Evolutionary conservation across 768 basidiomycete genomes (phyloP), one percentile per base, ranked within the genome.

Genomic region (Termitomyces sp.): DNA sequence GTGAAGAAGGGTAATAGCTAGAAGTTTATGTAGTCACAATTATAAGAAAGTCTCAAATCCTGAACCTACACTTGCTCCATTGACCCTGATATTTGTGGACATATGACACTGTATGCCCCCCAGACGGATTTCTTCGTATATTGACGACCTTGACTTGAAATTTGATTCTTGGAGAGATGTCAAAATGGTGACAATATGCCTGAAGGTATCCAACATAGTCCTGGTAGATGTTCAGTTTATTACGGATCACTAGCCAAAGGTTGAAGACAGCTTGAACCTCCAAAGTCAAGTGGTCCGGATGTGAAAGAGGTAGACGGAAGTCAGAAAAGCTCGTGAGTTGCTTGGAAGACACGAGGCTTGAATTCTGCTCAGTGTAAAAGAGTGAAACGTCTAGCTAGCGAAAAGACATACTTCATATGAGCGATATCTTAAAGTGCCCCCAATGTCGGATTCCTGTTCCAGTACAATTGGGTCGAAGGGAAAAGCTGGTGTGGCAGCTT

Each of bases 271-370:
- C 17, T 50, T 52, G 12, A 53, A 75, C 76, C 61, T 73, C 68
- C 6, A 81, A 62, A 1, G 75, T 75, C 23, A 80, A 63, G 61
- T 83, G 80, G 63, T 83, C 81, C 12, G 70, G 64, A 55, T 79
- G 76, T 14, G 68, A 66, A 11, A 73, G 57, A 11, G 81, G 77
- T 30, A 81, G 66, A 12, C 83, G 78, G 66, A 81, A 84, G 66
- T 85, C 83, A 31, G 79, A 80, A 67, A 84, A 85, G 56, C 75
- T 74, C 5, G 83, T 85, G 37, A 85, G 70, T 63, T 84, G 81
- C 62, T 83, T 84, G 12, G 78, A 79, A 14, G 77, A 80, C n/a
- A 83, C 81, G 23, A 83, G 68, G 19, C 68, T 71, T 12, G 78
- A 73, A 52, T 79, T 76, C 79, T 82, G 64, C 35, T 23, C 11